Evolutionary conservation across 768 basidiomycete genomes (phyloP).

Genomic region (Russula sp.): DNA sequence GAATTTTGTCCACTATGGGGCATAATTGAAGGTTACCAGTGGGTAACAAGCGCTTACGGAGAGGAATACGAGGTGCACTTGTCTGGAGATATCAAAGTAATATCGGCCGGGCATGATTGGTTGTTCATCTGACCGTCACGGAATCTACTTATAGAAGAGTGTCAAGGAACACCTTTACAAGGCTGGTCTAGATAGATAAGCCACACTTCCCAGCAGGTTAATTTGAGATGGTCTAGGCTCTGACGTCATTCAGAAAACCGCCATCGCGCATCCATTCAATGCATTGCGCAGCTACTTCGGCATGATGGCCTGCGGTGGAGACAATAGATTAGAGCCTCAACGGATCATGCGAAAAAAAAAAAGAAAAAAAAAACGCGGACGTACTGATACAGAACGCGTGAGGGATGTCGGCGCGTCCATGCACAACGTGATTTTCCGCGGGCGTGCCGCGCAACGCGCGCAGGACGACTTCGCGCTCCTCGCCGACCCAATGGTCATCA

Average conservation of each 20-base stretch:
- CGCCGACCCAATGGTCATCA: conserved; percentile 63
- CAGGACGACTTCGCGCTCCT: conserved; percentile 38
- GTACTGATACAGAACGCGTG: conserved; percentile 8
- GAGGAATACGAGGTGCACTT: no score
- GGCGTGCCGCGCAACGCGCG: conserved; percentile 32
- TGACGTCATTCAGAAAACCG: conserved; percentile 1
- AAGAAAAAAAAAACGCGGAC: not conserved
- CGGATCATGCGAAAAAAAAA: not conserved
- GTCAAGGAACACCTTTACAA: not conserved
- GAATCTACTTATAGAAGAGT: no score
- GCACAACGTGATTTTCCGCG: conserved; percentile 34
- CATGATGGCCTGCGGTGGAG: conserved; percentile 31
- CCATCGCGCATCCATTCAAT: conserved; percentile 33
- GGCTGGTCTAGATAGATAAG: not conserved
- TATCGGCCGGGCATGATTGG: no score
- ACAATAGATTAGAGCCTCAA: not conserved
- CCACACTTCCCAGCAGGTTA: not conserved
- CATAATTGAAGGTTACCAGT: no score
- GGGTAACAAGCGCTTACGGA: no score
- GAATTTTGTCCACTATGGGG: no score
- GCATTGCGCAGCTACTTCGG: conserved; percentile 44
- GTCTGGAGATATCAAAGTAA: no score
- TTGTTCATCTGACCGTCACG: no score
- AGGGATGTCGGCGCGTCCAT: conserved; percentile 29
- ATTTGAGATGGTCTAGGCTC: not conserved